A percentile compares a stretch with the other conserved stretches of the same genome.
These are phyloP conservation scores for Sarocladiaceae sp. DNA, from an alignment of 2,329 filamentous ascomycete species.

Conservation along the genomic window DNA sequence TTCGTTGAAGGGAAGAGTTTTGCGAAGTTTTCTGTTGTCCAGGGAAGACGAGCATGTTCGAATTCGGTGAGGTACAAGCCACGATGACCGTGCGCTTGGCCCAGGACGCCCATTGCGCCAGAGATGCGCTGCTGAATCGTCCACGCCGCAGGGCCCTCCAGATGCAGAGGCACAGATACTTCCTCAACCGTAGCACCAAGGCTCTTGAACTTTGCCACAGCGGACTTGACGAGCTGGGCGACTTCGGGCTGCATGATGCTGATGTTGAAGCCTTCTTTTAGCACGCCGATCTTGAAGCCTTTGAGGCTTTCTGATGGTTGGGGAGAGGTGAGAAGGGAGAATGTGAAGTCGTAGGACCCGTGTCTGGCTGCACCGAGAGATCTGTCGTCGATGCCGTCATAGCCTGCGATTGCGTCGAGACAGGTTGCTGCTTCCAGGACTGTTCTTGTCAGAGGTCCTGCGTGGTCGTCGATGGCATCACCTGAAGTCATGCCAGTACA, in stretches of 20 bases:
- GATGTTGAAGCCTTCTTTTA: conserved; percentile 40
- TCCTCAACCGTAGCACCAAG: conserved; percentile 47
- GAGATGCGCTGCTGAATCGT: conserved; percentile 43
- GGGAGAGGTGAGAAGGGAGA: background rate
- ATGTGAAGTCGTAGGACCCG: conserved; percentile 19
- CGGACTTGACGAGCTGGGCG: conserved; percentile 33
- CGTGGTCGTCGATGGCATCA: conserved; percentile 48
- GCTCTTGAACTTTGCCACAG: conserved; percentile 33
- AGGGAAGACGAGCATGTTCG: conserved; percentile 41
- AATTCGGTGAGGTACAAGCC: conserved; percentile 47
- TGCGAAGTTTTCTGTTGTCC: conserved; percentile 43
- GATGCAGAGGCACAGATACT: conserved; percentile 45
- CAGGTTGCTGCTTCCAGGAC: conserved; percentile 35
- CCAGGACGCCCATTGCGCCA: conserved; percentile 36
- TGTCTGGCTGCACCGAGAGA: conserved; percentile 28
- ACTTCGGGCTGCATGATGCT: conserved; percentile 34
- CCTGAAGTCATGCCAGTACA: conserved; percentile 45
- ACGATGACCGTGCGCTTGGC: conserved; percentile 40
- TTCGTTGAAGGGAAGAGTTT: conserved; percentile 49
- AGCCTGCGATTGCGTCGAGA: conserved; percentile 42
- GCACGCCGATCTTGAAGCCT: conserved; percentile 35
- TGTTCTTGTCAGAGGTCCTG: conserved; percentile 37
- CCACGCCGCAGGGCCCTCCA: conserved; percentile 45
- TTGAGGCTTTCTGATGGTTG: background rate
- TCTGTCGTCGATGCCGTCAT: conserved; percentile 44